Conservation (phyloP, 495 filamentous ascomycete species). For the Penicilliopsis zonata region DNA sequence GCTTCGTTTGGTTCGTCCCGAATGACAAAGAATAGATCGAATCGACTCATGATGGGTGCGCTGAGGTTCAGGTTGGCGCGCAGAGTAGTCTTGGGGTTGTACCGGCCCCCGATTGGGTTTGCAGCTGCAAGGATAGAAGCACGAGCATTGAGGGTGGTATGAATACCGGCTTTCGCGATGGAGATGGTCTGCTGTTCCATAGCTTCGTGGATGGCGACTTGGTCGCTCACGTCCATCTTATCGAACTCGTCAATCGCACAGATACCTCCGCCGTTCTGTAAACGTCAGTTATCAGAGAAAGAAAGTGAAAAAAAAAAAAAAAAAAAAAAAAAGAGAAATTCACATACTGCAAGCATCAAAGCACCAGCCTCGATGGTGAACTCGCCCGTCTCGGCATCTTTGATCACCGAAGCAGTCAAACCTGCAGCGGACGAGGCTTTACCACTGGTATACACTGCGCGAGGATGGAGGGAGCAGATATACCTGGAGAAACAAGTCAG, state of each 20-base stretch:
- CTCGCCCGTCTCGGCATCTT: constrained; percentile 96
- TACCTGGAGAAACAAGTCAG: constrained; percentile 36
- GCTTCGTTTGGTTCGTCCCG: constrained; percentile 92
- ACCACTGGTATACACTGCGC: constrained; percentile 93
- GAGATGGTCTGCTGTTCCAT: constrained; percentile 99
- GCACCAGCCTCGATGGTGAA: constrained; percentile 98
- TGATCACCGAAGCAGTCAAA: constrained; percentile 94
- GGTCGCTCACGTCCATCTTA: constrained; percentile 97
- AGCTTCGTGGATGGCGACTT: constrained; percentile 98
- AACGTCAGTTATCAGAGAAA: constrained; percentile 5
- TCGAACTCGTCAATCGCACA: constrained; percentile 99
- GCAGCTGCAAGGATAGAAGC: constrained; percentile 93
- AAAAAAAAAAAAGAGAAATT: constrained; percentile 9
- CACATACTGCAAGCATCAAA: constrained; percentile 81
- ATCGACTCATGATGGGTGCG: constrained; percentile 97
- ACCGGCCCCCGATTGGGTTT: constrained; percentile 90
- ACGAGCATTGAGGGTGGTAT: constrained; percentile 91
- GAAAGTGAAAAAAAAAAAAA: background rate
- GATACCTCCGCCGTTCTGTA: constrained; percentile 53
- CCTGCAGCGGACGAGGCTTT: constrained; percentile 97
- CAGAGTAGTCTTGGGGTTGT: constrained; percentile 90
- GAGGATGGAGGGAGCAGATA: constrained; percentile 87
- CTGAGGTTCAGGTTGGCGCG: constrained; percentile 96
- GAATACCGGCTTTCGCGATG: constrained; percentile 97
- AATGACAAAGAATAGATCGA: constrained; percentile 98